phyloP scores from a whole-genome alignment of 495 filamentous ascomycete species.

The Chaetomium fimeti region DNA sequence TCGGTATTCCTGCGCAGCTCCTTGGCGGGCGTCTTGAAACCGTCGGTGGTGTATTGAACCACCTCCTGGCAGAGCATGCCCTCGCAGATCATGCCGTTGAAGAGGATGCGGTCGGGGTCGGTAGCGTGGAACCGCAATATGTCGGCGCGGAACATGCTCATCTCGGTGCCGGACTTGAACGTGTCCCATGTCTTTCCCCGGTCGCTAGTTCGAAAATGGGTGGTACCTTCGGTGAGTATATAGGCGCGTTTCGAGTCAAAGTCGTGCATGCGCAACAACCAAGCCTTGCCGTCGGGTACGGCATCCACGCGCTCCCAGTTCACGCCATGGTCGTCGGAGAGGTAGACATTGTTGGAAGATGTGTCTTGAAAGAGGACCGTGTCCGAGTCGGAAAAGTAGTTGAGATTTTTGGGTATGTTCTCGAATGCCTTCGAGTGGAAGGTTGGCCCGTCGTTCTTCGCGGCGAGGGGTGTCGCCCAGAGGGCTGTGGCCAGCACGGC shows the following conservation, averaged over 20 bases:
- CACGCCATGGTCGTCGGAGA: slow-evolving; percentile 74
- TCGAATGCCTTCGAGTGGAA: slow-evolving; percentile 58
- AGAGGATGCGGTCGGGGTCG: slow-evolving; percentile 78
- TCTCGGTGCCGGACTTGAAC: slow-evolving; percentile 59
- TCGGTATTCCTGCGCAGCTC: slow-evolving; percentile 61
- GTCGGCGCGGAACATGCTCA: slow-evolving; percentile 46
- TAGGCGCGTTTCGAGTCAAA: slow-evolving; percentile 77
- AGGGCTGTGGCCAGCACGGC: slow-evolving; percentile 44
- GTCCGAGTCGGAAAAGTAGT: slow-evolving; percentile 87
- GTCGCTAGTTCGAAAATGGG: slow-evolving; percentile 79
- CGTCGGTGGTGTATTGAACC: slow-evolving; percentile 78
- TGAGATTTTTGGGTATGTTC: slow-evolving; percentile 57
- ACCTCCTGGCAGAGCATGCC: slow-evolving; percentile 55
- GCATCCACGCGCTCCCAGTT: slow-evolving; percentile 66
- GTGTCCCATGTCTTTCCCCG: slow-evolving; percentile 73
- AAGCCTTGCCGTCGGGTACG: slow-evolving; percentile 60
- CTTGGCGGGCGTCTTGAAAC: slow-evolving; percentile 65
- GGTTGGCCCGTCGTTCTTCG: slow-evolving; percentile 50
- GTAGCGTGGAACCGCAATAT: slow-evolving; percentile 72
- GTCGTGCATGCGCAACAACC: slow-evolving; percentile 66
- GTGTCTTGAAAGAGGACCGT: slow-evolving; percentile 65
- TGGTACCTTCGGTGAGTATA: slow-evolving; percentile 60
- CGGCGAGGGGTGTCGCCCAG: slow-evolving; percentile 42
- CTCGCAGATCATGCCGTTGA: slow-evolving; percentile 69
- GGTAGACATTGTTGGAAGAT: slow-evolving; percentile 56